Conservation (phyloP, 305 asterid species). For the Fraxinus xanthoxyloides region DNA sequence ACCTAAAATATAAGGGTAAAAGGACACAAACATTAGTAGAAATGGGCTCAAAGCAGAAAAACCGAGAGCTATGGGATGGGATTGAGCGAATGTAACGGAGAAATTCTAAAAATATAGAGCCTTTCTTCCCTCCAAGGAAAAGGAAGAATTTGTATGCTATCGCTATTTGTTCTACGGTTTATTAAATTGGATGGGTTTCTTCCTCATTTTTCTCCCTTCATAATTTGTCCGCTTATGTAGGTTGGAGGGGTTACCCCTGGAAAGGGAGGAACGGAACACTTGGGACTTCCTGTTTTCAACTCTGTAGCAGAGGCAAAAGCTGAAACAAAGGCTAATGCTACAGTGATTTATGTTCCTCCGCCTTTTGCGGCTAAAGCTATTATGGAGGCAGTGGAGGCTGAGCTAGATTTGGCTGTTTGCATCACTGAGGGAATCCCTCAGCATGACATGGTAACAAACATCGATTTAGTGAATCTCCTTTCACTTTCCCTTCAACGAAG, state of each 20-base stretch:
- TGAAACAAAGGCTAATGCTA: constrained; percentile 90
- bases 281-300: constrained; percentile 91
- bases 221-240: constrained; percentile 33
- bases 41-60: neutral
- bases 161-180: neutral
- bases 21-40: neutral
- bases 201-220: neutral
- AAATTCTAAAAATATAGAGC: too few relatives aligned
- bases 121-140: neutral
- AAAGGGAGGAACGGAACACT: constrained; percentile 95
- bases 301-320: constrained; percentile 92
- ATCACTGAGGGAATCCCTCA: constrained; percentile 97
- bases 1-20: neutral
- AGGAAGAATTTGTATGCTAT: neutral
- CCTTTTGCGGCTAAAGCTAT: constrained; percentile 94
- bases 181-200: neutral
- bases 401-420: constrained; percentile 76
- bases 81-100: neutral
- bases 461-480: neutral
- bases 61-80: neutral
- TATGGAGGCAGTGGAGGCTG: constrained; percentile 85
- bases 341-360: constrained; percentile 94
- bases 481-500: neutral
- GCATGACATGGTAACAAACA: constrained; percentile 78
- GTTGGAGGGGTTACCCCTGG: constrained; percentile 96